Evolutionary conservation across 305 asterid genomes (phyloP).

Genomic region (Fraxinus sp.): DNA sequence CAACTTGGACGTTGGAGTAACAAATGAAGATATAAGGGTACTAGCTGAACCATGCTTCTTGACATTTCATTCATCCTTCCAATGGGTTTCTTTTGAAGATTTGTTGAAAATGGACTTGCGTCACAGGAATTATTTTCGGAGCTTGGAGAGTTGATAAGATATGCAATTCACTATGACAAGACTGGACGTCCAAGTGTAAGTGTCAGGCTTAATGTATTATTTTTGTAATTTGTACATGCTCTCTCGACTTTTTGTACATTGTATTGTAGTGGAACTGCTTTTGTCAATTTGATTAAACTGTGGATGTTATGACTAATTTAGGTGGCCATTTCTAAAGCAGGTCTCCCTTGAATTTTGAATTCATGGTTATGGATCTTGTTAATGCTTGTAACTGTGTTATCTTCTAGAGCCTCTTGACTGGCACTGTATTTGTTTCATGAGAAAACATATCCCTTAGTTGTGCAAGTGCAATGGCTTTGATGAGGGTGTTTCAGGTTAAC

Average conservation of each 20-base stretch:
- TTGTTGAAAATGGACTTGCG: conserved; percentile 49
- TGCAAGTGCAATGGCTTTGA: not conserved
- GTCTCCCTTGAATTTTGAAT: not conserved
- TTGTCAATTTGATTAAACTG: not conserved
- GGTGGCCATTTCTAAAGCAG: not conserved
- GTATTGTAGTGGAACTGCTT: not conserved
- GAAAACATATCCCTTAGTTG: not conserved
- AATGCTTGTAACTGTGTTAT: not conserved
- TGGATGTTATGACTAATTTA: not conserved
- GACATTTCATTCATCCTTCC: conserved; percentile 28
- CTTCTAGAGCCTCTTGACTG: not conserved
- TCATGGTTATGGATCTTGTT: not conserved
- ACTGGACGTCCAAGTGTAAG: conserved; percentile 94
- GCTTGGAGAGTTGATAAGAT: conserved; percentile 82
- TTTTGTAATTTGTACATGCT: not conserved
- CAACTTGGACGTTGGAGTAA: conserved; percentile 80
- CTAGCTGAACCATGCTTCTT: conserved; percentile 30
- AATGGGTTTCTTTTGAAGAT: conserved; percentile 39
- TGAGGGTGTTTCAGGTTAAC: not conserved
- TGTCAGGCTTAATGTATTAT: not conserved
- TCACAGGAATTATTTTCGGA: conserved; percentile 87
- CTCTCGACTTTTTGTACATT: not conserved
- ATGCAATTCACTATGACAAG: conserved; percentile 85
- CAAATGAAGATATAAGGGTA: conserved; percentile 98
- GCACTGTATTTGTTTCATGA: not conserved